phyloP scores from a whole-genome alignment of 768 basidiomycete genomes.

The Hortiboletus flavorubellus region DNA sequence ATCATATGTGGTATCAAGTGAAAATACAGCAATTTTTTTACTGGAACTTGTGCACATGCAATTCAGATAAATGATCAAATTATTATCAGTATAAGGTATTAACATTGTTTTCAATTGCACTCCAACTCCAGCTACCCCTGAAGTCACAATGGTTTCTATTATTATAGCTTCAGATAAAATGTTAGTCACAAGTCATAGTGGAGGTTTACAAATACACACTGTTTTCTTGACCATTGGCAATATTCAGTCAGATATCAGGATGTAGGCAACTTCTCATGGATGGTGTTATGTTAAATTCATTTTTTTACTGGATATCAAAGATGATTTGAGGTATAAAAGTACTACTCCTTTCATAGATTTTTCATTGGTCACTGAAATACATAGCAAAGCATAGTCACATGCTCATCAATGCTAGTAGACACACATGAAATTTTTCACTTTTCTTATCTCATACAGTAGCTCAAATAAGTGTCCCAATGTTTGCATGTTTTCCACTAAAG shows the following conservation, averaged over 20 bases:
- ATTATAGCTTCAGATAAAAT: not conserved
- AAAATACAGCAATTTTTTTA: no score
- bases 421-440: constrained; percentile 5
- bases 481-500: no score
- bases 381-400: not conserved
- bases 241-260: not conserved
- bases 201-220: not conserved
- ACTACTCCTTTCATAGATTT: not conserved
- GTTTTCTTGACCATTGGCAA: not conserved
- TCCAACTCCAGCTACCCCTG: not conserved
- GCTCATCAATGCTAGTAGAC: constrained; percentile 22
- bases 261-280: not conserved
- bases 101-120: not conserved
- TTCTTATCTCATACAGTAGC: constrained; percentile 10
- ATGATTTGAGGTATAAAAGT: not conserved
- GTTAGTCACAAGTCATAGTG: not conserved
- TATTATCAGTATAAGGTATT: no score
- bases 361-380: not conserved
- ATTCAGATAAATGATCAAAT: no score
- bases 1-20: no score
- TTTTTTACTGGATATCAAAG: not conserved
- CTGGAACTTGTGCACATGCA: no score
- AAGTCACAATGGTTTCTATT: not conserved
- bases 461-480: no score
- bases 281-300: not conserved